Percentiles rank a stretch among this genome's conserved stretches.
Evolutionary conservation across 768 basidiomycete genomes (phyloP).

Genomic region (Antrodiella citrinella): DNA sequence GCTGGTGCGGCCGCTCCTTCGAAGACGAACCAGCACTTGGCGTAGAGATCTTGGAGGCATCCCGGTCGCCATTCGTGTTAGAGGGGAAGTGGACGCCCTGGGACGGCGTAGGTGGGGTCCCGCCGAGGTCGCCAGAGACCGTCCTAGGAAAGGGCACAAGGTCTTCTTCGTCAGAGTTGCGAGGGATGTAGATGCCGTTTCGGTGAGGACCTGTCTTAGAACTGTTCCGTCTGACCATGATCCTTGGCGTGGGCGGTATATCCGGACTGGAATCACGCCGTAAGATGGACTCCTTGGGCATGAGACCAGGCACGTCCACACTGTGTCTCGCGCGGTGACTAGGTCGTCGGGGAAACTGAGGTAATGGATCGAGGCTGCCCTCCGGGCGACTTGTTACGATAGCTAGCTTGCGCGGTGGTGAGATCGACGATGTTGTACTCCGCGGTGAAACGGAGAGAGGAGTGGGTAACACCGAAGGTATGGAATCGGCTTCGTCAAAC

Average conservation of each 20-base stretch:
- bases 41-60: slow-evolving; percentile 11
- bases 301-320: slow-evolving; percentile 38
- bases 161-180: slow-evolving; percentile 25
- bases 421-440: slow-evolving; percentile 31
- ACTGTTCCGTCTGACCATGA: slow-evolving; percentile 51
- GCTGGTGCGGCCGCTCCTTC: slow-evolving; percentile 30
- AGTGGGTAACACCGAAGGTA: slow-evolving; percentile 22
- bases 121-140: slow-evolving; percentile 40
- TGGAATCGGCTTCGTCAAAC: slow-evolving; percentile 9
- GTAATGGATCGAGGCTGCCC: slow-evolving; percentile 39
- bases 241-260: slow-evolving; percentile 31
- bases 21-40: slow-evolving; percentile 7
- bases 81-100: slow-evolving; percentile 16
- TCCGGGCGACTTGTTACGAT: slow-evolving; percentile 36
- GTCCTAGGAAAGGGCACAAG: slow-evolving; percentile 62
- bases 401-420: slow-evolving; percentile 50
- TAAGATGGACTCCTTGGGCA: slow-evolving; percentile 27
- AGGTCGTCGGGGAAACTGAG: slow-evolving; percentile 47
- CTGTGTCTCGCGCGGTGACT: slow-evolving; percentile 59
- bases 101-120: slow-evolving; percentile 28
- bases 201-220: slow-evolving; percentile 39
- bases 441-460: slow-evolving; percentile 31
- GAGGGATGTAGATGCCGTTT: slow-evolving; percentile 40
- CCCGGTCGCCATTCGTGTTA: too few relatives aligned
- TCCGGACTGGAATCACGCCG: slow-evolving; percentile 54